phyloP scores from a whole-genome alignment of 2,329 filamentous ascomycete species.

The Cylindrodendrum hubeiense region DNA sequence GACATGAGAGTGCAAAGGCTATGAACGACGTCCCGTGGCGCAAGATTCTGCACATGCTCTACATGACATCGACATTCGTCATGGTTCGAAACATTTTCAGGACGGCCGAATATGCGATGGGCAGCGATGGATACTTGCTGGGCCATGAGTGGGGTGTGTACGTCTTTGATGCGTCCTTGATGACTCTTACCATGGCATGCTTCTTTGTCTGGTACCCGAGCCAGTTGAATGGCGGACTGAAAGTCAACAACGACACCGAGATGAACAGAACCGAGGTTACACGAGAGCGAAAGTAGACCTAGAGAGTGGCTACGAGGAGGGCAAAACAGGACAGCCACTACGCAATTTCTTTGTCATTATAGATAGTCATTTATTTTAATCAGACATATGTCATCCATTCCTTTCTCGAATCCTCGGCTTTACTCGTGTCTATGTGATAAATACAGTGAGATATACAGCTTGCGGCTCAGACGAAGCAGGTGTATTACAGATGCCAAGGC shows the following conservation, averaged over 20 bases:
- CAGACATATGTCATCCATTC: too few relatives aligned
- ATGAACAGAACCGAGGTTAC: neutral
- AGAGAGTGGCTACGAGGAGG: too few relatives aligned
- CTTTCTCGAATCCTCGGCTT: too few relatives aligned
- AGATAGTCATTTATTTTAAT: too few relatives aligned
- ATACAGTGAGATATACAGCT: too few relatives aligned
- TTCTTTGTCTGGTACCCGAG: constrained; percentile 24
- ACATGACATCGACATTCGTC: constrained; percentile 52
- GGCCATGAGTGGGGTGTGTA: constrained; percentile 20
- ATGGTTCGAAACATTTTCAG: constrained; percentile 45
- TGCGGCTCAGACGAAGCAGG: too few relatives aligned
- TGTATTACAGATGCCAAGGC: too few relatives aligned
- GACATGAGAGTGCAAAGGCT: neutral
- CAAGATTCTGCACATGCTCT: constrained; percentile 50
- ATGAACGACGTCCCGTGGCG: constrained; percentile 47
- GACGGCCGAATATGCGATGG: constrained; percentile 24
- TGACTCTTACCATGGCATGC: constrained; percentile 24
- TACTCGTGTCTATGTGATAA: too few relatives aligned
- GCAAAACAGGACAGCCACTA: too few relatives aligned
- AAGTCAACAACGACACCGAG: neutral
- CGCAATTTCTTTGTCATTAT: too few relatives aligned
- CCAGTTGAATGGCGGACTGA: neutral
- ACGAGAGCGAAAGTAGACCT: neutral
- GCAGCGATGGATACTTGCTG: constrained; percentile 19
- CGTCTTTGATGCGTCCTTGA: constrained; percentile 24